Evolutionary conservation across 2,329 filamentous ascomycete genomes (phyloP), one percentile per base, ranked within the genome.

Genomic region (Penicillium nordicum): DNA sequence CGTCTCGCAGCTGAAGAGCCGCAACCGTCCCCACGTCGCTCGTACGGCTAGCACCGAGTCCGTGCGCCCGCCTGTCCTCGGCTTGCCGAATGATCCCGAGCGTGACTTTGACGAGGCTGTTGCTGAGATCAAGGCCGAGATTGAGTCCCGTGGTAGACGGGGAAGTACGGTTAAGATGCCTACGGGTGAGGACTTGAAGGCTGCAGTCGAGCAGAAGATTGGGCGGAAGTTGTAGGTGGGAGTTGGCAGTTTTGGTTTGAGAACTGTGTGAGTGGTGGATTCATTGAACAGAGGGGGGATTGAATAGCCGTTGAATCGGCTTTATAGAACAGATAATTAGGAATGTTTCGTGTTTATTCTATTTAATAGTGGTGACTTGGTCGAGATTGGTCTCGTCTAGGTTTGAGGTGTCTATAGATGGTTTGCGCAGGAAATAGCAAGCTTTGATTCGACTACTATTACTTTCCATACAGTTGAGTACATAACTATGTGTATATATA

Each of bases 91-190:
- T 61, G 92, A 97, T 69, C 86, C 86, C 0, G 85, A 86, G 52
- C 78, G 79, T 29, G 91, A 95, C 65, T 80, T 95, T 47, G 87
- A 89, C 57, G 90, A 94, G 67, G 89, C 89, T 29, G 82, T 95
- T 10, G 79, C 82, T 37, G 90, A 96, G 76, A 81, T 96, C 50
- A 84, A 80, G 67, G 79, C 78, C 5, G 91, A 96, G 73, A 83
- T 96, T 34, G 86, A 89, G 68, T 81, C 78, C 63, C 75, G 83
- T 50, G 75, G 76, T 52, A 77, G 78, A 57, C 77, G 78, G 9
- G 78, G 80, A 9, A 77, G 73, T 62, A 64, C 63, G 7, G 76
- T 73, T 16, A 71, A 64, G 5, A 78, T 80, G 74, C 78, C 78
- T 8, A 73, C 65, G 6, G 77, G 80, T 4, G 69, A 74, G 21